Evolutionary conservation across 2,329 filamentous ascomycete species (phyloP).

Genomic region (Lasiodiplodia gonubiensis): DNA sequence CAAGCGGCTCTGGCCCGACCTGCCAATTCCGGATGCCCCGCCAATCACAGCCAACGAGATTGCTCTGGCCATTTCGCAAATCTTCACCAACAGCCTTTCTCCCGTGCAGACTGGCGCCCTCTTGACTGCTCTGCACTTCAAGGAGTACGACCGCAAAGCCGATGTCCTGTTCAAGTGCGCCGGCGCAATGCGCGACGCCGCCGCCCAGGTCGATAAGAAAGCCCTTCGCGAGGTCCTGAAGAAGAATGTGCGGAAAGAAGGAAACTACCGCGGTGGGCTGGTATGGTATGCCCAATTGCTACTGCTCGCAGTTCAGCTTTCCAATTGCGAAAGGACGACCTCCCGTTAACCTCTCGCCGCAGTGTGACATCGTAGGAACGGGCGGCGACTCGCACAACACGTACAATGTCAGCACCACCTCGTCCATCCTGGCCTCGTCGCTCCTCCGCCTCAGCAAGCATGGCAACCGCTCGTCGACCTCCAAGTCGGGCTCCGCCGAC

Average conservation of each 20-base stretch:
- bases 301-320: constrained; percentile 8
- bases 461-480: constrained; percentile 93
- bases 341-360: not conserved
- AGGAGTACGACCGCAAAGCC: constrained; percentile 79
- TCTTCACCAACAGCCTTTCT: constrained; percentile 90
- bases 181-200: constrained; percentile 79
- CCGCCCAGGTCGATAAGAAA: constrained; percentile 71
- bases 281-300: constrained; percentile 58
- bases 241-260: constrained; percentile 67
- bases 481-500: constrained; percentile 93
- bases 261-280: constrained; percentile 80
- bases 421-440: constrained; percentile 88
- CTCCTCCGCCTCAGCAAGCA: constrained; percentile 90
- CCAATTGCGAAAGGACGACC: not conserved
- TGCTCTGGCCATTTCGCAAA: constrained; percentile 84
- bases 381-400: constrained; percentile 96
- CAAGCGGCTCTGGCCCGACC: constrained; percentile 70
- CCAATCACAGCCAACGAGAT: constrained; percentile 77
- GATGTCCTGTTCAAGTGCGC: constrained; percentile 89
- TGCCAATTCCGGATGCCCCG: constrained; percentile 51
- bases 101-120: constrained; percentile 86
- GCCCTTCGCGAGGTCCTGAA: constrained; percentile 67
- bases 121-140: constrained; percentile 91
- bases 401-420: constrained; percentile 96
- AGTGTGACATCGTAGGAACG: constrained; percentile 95